Percentiles rank a stretch among this genome's conserved stretches.
These are phyloP conservation scores for Ceratocystis harringtonii DNA, from an alignment of 2,329 filamentous ascomycete species.

Conservation along the genomic window DNA sequence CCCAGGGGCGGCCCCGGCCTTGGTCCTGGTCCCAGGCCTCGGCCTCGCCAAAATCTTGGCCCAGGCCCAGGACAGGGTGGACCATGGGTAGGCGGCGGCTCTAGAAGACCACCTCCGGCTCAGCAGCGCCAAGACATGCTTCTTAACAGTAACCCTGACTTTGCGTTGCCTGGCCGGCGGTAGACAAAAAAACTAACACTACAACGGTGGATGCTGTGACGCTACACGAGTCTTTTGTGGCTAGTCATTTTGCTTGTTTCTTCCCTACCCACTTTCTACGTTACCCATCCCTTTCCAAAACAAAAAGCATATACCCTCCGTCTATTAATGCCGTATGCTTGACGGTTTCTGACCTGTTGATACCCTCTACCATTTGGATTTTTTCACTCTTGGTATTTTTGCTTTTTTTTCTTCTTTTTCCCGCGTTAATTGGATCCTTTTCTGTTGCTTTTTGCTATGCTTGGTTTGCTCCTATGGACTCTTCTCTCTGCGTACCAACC, in stretches of 20 bases:
- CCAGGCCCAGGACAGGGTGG: slow-evolving; percentile 1
- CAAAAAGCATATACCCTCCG: background rate
- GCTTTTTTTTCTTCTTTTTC: background rate
- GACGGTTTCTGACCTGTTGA: slow-evolving; percentile 5
- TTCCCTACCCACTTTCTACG: background rate
- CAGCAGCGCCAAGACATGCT: slow-evolving; percentile 55
- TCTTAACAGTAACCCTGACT: slow-evolving; percentile 71
- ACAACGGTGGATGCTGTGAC: background rate
- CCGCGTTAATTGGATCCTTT: no score
- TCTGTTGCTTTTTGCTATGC: no score
- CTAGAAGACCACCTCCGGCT: slow-evolving; percentile 28
- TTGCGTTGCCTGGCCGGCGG: slow-evolving; percentile 44
- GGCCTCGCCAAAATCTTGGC: slow-evolving; percentile 1
- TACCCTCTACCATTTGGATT: slow-evolving; percentile 2
- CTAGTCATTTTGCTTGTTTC: background rate
- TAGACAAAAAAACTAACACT: background rate
- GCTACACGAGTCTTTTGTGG: background rate
- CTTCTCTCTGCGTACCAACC: no score
- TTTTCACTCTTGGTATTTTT: background rate
- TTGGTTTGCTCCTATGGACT: no score
- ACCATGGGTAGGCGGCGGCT: slow-evolving; percentile 16
- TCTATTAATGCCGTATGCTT: background rate
- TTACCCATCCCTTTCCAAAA: background rate
- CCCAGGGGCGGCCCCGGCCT: background rate
- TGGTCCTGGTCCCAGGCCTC: background rate